A percentile compares a stretch with the other conserved stretches of the same genome.
phyloP scores from a whole-genome alignment of 148 eudicot species.

The Rhododendron ferrugineum region DNA sequence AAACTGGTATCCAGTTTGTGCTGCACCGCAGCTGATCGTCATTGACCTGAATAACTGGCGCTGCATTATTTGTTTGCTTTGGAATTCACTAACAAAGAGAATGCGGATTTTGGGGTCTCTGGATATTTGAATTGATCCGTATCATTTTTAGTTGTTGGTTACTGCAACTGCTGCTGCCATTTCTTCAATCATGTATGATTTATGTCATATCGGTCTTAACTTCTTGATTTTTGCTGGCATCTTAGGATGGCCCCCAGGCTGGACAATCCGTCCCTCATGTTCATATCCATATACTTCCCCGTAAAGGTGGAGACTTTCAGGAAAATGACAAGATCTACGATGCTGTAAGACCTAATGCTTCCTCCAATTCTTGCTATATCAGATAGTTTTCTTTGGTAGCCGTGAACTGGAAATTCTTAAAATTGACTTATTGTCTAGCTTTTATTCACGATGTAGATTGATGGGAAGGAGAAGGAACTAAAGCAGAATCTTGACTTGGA shows the following conservation, averaged over 20 bases:
- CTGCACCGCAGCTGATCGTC: background rate
- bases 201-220: background rate
- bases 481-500: slow-evolving; percentile 80
- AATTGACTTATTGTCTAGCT: background rate
- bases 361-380: background rate
- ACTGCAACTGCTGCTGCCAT: background rate
- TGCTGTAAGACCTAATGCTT: slow-evolving; percentile 48
- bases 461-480: slow-evolving; percentile 80
- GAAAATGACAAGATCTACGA: slow-evolving; percentile 85
- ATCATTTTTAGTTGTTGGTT: background rate
- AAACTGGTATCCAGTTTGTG: background rate
- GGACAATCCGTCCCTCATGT: slow-evolving; percentile 93
- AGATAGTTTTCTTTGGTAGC: background rate
- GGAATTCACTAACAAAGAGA: background rate
- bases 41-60: background rate
- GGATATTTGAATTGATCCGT: background rate
- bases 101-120: background rate
- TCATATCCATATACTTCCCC: slow-evolving; percentile 81
- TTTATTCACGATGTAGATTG: slow-evolving; percentile 40
- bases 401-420: background rate
- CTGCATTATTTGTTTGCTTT: background rate
- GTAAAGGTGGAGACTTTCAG: slow-evolving; percentile 77
- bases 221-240: background rate
- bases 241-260: slow-evolving; percentile 89
- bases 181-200: background rate